Evolutionary conservation across 1,284 basidiomycete species (phyloP), one percentile per base, ranked within the genome.

Genomic region (Hymenochaete sp.): DNA sequence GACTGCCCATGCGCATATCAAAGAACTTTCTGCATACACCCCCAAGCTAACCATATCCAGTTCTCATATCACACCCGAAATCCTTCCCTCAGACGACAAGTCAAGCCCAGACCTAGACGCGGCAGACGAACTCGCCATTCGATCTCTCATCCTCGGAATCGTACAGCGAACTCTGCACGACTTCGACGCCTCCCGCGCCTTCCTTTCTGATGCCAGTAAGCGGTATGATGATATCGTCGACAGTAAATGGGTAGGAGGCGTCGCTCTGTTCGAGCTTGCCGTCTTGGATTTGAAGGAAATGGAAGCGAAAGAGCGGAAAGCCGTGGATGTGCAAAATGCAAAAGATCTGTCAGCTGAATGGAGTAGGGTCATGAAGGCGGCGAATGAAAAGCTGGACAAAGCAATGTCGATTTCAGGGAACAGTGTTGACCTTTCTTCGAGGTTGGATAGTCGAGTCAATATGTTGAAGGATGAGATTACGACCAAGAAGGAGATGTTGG

Each of bases 391-490:
- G 55, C 60, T 86, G 31, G 76, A 78, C 45, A 59, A 63, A 48
- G 77, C 78, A 42, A 59, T 74, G 39, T 55, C 57, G 7, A 51
- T 77, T 22, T 70, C 75, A 35, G 67, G 73, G 42, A 74, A 67
- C 52, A 63, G 71, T 44, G 68, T 76, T 21, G 83, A 86, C 60
- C 48, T 87, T 56, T 74, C 73, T 31, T 77, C 76, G 47, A 63
- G 83, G 56, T 57, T 86, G 51, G 83, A 84, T 49, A 80, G 72
- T 57, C 62, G 83, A 57, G 71, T 85, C 40, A 67, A 69, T 51
- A 79, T 86, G 77, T 59, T 85, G 44, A 66, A 67, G 54, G 79
- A 83, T 56, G 82, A 86, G 72, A 78, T 87, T 52, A 63, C 56
- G 57, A 57, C 64, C 51, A 85, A 84, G 69, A 70, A 63, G 57